Percentiles rank a stretch among this genome's conserved stretches.
Evolutionary conservation across 73 alveolate species (phyloP).

Genomic region (Blepharisma japonicum): DNA sequence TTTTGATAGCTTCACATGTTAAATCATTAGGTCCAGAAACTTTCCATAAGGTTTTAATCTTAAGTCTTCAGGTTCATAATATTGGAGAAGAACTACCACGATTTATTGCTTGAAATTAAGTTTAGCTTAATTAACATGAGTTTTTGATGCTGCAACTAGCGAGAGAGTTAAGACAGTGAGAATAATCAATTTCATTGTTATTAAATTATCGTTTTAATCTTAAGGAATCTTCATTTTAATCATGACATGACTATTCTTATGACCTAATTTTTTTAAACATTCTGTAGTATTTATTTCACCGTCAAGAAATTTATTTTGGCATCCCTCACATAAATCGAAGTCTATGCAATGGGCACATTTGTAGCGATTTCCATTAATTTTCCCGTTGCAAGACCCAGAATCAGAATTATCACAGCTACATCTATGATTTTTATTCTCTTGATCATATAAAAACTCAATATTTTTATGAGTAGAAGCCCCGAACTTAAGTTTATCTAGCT

Average conservation of each 20-base stretch:
- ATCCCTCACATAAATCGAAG: slow-evolving; percentile 14
- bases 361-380: background rate
- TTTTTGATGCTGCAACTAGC: too few relatives aligned
- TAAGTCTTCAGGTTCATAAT: too few relatives aligned
- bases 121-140: too few relatives aligned
- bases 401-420: background rate
- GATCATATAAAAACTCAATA: background rate
- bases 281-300: background rate
- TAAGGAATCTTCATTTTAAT: background rate
- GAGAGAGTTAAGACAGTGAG: too few relatives aligned
- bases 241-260: background rate
- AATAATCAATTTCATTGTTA: too few relatives aligned
- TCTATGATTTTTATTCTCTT: background rate
- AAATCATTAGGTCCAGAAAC: too few relatives aligned
- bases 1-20: too few relatives aligned
- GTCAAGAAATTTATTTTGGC: background rate
- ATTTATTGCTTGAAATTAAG: too few relatives aligned
- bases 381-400: background rate
- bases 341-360: slow-evolving; percentile 28
- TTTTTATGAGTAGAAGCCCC: background rate
- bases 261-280: background rate
- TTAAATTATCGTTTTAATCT: too few relatives aligned
- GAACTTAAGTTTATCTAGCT: background rate
- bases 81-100: too few relatives aligned
- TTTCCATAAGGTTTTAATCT: too few relatives aligned